phyloP scores from a whole-genome alignment of 1,139 yeast species.

The Debaryomyces nepalensis region DNA sequence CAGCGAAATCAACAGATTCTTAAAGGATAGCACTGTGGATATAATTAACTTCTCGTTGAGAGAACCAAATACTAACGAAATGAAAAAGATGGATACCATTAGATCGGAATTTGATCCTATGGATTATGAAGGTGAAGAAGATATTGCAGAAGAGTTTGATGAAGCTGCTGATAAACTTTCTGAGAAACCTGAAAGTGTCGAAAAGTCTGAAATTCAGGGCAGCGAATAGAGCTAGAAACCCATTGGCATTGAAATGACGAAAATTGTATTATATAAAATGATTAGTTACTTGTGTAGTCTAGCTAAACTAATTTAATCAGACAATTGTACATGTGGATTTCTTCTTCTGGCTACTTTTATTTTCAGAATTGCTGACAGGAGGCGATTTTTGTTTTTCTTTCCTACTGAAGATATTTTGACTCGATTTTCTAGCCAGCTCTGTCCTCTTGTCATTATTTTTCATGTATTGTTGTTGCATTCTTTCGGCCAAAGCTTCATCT shows the following conservation, averaged over 20 bases:
- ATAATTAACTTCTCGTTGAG: conserved; percentile 64
- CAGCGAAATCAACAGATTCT: conserved; percentile 53
- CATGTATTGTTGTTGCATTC: conserved; percentile 40
- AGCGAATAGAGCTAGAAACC: conserved; percentile 11
- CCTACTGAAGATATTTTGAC: neutral
- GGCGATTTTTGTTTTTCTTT: neutral
- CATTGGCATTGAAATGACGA: conserved; percentile 13
- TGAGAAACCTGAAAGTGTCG: conserved; percentile 8
- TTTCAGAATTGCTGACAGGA: conserved; percentile 2
- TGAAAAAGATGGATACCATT: conserved; percentile 65
- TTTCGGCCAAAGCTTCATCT: conserved; percentile 57
- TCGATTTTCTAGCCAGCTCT: conserved; percentile 1
- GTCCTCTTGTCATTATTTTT: conserved; percentile 12
- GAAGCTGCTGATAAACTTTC: conserved; percentile 6
- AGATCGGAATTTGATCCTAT: conserved; percentile 80
- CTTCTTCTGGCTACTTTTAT: conserved; percentile 21
- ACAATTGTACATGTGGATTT: conserved; percentile 25
- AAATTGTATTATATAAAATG: conserved; percentile 10
- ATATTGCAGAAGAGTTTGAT: conserved; percentile 16
- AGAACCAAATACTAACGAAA: conserved; percentile 75
- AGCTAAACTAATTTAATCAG: conserved; percentile 14
- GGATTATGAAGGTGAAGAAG: conserved; percentile 21
- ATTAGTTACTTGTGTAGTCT: neutral
- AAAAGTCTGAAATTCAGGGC: conserved; percentile 5
- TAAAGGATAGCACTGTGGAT: conserved; percentile 56